Evolutionary conservation across 768 basidiomycete species (phyloP), one percentile per base, ranked within the genome.

Genomic region (Sistotremastrum niveocremeum): DNA sequence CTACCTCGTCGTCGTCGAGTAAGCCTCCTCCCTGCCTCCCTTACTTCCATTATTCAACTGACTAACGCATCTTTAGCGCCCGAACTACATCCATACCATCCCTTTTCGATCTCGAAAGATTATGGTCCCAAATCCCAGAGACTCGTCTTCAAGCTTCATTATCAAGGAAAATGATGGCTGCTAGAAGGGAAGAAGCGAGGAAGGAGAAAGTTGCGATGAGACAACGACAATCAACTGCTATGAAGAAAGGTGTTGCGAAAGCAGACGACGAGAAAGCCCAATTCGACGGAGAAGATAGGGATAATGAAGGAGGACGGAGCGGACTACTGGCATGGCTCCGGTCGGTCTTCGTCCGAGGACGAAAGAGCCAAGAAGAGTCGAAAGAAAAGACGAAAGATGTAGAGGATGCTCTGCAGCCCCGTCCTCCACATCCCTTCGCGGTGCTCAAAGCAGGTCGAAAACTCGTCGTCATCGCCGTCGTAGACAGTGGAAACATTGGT

Each of bases 361-460:
- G 42, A 51, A 29, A 31, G 39, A 34, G 33, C 20, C 52, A 55
- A 45, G 44, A 44, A 53, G 32, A 43, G 49, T 6, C 39, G 55
- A 39, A 39, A 32, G 46, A 43, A 4, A 20, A 37, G 32, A 31
- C 31, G 42, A 10, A 29, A 28, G 12, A 30, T 7, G 12, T 12
- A 34, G 0, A 35, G 7, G 32, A 33, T 10, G 30, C 12, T n/a
- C 11, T 38, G n/a, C 10, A 46, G 7, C 39, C 61, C 7, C 68
- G 67, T 12, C 71, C 60, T 50, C 65, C 73, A 3, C 81, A 91
- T 53, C 84, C 88, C 0, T 93, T 94, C 56, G 72, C 77, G 50
- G 74, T 76, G 4, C 66, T 97, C 49, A 87, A 93, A 53, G 74
- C 77, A 31, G 94, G 94, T 0, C 85, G 81, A 58, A 86, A 87